A percentile compares a stretch with the other conserved stretches of the same genome.
Evolutionary conservation across 331 rosid species (phyloP).

Genomic region (Malus hybrid): DNA sequence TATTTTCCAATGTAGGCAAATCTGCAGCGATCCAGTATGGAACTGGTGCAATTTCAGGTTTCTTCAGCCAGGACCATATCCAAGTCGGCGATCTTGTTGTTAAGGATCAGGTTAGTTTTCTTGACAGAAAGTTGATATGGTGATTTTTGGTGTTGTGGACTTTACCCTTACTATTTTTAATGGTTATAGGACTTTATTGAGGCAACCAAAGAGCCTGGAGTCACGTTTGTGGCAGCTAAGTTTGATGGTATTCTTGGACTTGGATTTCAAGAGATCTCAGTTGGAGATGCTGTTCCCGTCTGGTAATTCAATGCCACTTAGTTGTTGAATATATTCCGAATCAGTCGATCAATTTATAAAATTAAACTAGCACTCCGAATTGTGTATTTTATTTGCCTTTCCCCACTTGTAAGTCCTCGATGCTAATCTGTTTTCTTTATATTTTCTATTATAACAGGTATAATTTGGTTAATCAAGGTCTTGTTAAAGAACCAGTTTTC

Average conservation of each 20-base stretch:
- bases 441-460: conserved; percentile 31
- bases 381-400: neutral
- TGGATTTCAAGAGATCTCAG: conserved; percentile 73
- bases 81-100: conserved; percentile 51
- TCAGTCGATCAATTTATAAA: neutral
- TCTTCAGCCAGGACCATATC: conserved; percentile 61
- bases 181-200: conserved; percentile 58
- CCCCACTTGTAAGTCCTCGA: neutral
- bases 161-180: conserved; percentile 3
- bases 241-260: conserved; percentile 76
- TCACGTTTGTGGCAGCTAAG: conserved; percentile 59
- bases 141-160: neutral
- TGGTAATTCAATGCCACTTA: conserved; percentile 28
- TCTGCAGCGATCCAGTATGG: conserved; percentile 69
- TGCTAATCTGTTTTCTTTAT: neutral
- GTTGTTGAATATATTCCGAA: neutral
- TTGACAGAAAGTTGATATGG: neutral
- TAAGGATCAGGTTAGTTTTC: conserved; percentile 40
- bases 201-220: conserved; percentile 68
- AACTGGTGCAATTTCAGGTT: conserved; percentile 71
- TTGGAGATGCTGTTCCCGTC: conserved; percentile 48
- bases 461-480: conserved; percentile 54
- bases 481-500: conserved; percentile 48
- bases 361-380: neutral
- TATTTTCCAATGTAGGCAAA: conserved; percentile 36